Percentiles rank a stretch among this genome's conserved stretches.
These are phyloP conservation scores for Fonsecaea multimorphosa DNA, from an alignment of 2,329 filamentous ascomycete genomes.

Conservation along the genomic window DNA sequence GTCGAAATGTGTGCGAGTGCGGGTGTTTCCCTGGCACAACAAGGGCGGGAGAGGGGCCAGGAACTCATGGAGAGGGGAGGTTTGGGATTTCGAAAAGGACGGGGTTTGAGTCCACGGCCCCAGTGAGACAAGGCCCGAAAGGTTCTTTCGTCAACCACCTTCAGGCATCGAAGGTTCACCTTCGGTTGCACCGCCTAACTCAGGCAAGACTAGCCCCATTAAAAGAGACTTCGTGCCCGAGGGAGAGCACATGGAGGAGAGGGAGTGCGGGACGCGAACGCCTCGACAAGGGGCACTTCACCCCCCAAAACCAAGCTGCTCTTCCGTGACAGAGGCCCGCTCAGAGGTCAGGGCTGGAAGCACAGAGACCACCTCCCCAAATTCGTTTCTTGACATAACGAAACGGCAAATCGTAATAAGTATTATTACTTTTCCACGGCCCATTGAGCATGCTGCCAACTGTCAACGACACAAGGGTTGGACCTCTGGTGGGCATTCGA, in stretches of 20 bases:
- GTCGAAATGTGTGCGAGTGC: neutral
- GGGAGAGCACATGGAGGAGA: neutral
- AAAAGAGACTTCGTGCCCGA: slow-evolving; percentile 1
- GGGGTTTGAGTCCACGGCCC: slow-evolving; percentile 4
- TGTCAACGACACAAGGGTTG: slow-evolving; percentile 16
- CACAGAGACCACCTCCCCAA: neutral
- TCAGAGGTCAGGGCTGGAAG: neutral
- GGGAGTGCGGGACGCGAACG: neutral
- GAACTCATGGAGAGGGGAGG: neutral
- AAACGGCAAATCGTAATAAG: neutral
- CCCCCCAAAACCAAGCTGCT: neutral
- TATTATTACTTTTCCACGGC: neutral
- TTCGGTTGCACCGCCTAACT: slow-evolving; percentile 16
- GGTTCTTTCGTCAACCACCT: slow-evolving; percentile 22
- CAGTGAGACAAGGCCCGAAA: slow-evolving; percentile 2
- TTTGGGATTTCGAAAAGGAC: neutral
- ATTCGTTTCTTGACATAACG: neutral
- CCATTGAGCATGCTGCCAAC: slow-evolving; percentile 1
- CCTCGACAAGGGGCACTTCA: neutral
- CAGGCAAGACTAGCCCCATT: slow-evolving; percentile 17
- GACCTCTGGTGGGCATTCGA: slow-evolving; percentile 4
- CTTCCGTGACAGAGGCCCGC: neutral
- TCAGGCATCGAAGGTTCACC: slow-evolving; percentile 12
- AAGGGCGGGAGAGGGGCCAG: neutral
- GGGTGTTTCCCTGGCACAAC: neutral